phyloP scores from a whole-genome alignment of 1,139 yeast species.

The Taiozyma sp. region DNA sequence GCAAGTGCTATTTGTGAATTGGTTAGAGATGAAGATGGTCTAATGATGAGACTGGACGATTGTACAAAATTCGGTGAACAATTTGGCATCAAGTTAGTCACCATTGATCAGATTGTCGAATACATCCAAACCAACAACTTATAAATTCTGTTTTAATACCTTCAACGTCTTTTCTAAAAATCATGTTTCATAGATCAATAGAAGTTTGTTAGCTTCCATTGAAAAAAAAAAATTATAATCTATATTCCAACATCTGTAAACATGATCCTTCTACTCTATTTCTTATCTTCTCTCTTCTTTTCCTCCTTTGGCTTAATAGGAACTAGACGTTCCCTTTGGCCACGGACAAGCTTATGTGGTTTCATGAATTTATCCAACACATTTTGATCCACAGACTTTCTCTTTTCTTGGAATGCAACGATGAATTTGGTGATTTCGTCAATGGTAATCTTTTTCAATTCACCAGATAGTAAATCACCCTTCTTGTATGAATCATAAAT shows the following conservation, averaged over 20 bases:
- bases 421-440: constrained; percentile 76
- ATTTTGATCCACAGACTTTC: constrained; percentile 63
- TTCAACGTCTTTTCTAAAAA: background rate
- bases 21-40: constrained; percentile 88
- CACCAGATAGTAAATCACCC: constrained; percentile 89
- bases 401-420: constrained; percentile 71
- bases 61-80: constrained; percentile 65
- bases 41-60: constrained; percentile 92
- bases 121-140: constrained; percentile 32
- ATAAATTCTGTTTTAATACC: background rate
- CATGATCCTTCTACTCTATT: constrained; percentile 1
- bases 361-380: constrained; percentile 70
- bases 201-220: background rate
- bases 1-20: constrained; percentile 94
- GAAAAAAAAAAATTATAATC: too few relatives aligned
- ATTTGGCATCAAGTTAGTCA: constrained; percentile 64
- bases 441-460: constrained; percentile 86
- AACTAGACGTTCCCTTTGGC: constrained; percentile 63
- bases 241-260: background rate
- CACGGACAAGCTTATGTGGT: constrained; percentile 77
- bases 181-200: background rate
- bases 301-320: constrained; percentile 50
- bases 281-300: constrained; percentile 22
- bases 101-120: constrained; percentile 70
- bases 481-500: constrained; percentile 62